phyloP scores from a whole-genome alignment of 2,329 filamentous ascomycete genomes.

The Colletotrichum lupini region DNA sequence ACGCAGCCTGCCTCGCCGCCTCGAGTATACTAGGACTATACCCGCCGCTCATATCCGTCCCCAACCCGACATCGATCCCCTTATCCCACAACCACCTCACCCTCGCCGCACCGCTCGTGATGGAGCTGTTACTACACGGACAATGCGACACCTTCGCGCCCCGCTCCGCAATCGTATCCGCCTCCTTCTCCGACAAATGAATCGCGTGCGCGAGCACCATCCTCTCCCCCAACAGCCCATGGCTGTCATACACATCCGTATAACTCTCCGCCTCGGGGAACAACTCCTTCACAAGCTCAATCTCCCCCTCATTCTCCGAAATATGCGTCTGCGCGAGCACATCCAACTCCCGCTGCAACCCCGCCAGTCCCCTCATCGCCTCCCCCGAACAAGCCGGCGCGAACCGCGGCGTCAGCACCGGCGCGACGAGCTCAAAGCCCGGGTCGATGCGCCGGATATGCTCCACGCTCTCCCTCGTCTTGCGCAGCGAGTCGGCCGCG shows the following conservation, averaged over 20 bases:
- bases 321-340: conserved; percentile 90
- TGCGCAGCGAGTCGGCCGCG: conserved; percentile 64
- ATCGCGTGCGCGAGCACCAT: conserved; percentile 91
- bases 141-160: conserved; percentile 83
- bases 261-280: conserved; percentile 77
- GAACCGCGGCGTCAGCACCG: conserved; percentile 82
- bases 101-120: conserved; percentile 82
- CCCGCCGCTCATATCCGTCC: conserved; percentile 91
- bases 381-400: conserved; percentile 70
- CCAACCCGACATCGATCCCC: conserved; percentile 84
- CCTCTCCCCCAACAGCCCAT: conserved; percentile 74
- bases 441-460: conserved; percentile 79
- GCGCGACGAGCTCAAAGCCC: conserved; percentile 70
- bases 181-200: conserved; percentile 77
- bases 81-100: conserved; percentile 80
- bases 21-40: conserved; percentile 86
- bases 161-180: conserved; percentile 68
- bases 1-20: conserved; percentile 81
- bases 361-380: conserved; percentile 72
- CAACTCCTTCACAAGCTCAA: conserved; percentile 74
- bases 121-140: conserved; percentile 84
- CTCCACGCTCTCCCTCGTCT: conserved; percentile 69
- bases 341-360: conserved; percentile 69
- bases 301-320: conserved; percentile 82
- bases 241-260: conserved; percentile 80